Percentiles rank a stretch among this genome's conserved stretches.
Evolutionary conservation across 2,329 filamentous ascomycete species (phyloP).

Genomic region (Epichloe bromicola): DNA sequence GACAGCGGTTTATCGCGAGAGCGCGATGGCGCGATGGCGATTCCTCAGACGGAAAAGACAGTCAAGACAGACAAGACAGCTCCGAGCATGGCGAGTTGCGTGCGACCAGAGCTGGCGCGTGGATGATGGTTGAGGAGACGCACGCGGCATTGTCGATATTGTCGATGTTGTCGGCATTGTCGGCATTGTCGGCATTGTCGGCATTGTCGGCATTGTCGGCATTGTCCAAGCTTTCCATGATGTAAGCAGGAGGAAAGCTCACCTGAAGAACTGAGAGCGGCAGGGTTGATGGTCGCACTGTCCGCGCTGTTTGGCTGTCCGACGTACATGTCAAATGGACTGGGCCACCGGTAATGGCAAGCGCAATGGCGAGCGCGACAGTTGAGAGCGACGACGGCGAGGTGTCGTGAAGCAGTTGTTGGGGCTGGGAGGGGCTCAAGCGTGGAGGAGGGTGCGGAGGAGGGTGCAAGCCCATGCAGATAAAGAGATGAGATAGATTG

Average conservation of each 20-base stretch:
- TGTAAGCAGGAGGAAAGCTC: slow-evolving; percentile 19
- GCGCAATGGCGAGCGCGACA: slow-evolving; percentile 7
- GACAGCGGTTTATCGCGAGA: neutral
- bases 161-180: neutral
- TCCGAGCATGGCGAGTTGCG: neutral
- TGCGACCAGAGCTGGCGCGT: neutral
- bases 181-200: neutral
- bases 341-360: slow-evolving; percentile 12
- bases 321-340: slow-evolving; percentile 23
- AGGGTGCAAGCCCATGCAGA: slow-evolving; percentile 29
- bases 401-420: slow-evolving; percentile 49
- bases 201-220: neutral
- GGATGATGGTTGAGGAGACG: neutral
- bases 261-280: slow-evolving; percentile 71
- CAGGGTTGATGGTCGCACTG: slow-evolving; percentile 83
- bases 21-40: neutral
- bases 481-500: slow-evolving; percentile 24
- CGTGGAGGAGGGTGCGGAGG: slow-evolving; percentile 26
- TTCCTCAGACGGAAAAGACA: neutral
- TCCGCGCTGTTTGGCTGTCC: slow-evolving; percentile 57
- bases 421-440: slow-evolving; percentile 27
- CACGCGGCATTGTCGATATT: neutral
- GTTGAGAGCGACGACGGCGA: slow-evolving; percentile 31
- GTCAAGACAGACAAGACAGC: neutral
- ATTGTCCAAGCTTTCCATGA: neutral